Evolutionary conservation across 257 asterid genomes (phyloP).

Genomic region (Salvia rosmarinus): DNA sequence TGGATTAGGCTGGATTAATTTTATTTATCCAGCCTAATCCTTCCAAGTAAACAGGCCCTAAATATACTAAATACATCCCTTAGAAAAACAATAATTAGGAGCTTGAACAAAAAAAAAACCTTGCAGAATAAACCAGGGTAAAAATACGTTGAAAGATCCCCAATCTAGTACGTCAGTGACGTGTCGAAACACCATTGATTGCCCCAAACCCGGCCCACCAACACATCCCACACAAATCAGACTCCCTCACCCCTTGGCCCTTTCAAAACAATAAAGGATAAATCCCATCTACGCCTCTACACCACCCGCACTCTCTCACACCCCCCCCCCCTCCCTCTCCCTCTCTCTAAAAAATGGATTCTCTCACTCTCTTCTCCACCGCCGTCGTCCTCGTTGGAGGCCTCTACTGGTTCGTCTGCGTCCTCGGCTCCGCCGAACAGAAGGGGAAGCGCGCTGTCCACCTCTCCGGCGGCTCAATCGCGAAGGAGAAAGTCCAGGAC

Average conservation of each 20-base stretch:
- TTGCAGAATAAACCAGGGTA: background rate
- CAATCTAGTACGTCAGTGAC: background rate
- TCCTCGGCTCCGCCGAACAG: slow-evolving; percentile 74
- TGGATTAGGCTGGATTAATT: too few relatives aligned
- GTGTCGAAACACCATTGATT: slow-evolving; percentile 31
- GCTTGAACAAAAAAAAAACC: background rate
- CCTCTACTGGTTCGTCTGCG: slow-evolving; percentile 67
- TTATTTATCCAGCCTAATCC: too few relatives aligned
- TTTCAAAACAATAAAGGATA: too few relatives aligned
- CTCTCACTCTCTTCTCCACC: slow-evolving; percentile 60
- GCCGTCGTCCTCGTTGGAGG: slow-evolving; percentile 59
- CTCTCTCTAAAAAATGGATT: slow-evolving; percentile 50
- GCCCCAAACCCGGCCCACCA: slow-evolving; percentile 21
- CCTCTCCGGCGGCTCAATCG: slow-evolving; percentile 79
- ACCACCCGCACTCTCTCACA: slow-evolving; percentile 20
- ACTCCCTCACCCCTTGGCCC: slow-evolving; percentile 30
- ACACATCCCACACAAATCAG: slow-evolving; percentile 22
- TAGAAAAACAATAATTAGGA: background rate
- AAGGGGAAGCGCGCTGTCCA: slow-evolving; percentile 71
- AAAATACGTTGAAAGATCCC: background rate
- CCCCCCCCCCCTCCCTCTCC: background rate
- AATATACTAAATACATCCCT: background rate
- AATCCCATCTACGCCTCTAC: slow-evolving; percentile 29
- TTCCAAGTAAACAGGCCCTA: too few relatives aligned
- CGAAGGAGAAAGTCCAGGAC: slow-evolving; percentile 61